Percentiles rank a stretch among this genome's conserved stretches.
Conservation (phyloP, 2,329 filamentous ascomycete species). For the Fonsecaea pugnacius region DNA sequence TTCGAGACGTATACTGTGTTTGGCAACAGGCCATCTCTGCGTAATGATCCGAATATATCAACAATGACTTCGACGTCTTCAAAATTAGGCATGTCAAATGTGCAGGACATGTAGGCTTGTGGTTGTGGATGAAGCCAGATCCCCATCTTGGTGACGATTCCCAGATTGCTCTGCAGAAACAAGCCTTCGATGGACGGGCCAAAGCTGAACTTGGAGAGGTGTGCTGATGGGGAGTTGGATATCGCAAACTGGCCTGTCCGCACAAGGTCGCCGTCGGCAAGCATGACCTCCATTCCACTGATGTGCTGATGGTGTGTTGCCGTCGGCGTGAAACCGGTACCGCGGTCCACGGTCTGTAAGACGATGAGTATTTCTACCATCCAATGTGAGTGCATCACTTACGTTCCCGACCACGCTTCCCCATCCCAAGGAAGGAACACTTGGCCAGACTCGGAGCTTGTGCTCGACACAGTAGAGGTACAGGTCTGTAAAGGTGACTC, state of each 20-base stretch:
- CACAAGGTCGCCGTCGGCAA: constrained; percentile 46
- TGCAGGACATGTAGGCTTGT: constrained; percentile 40
- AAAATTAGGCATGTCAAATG: constrained; percentile 42
- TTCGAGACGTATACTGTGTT: constrained; percentile 33
- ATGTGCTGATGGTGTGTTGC: constrained; percentile 54
- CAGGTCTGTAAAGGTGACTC: constrained; percentile 54
- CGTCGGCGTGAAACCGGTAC: constrained; percentile 44
- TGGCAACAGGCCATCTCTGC: constrained; percentile 28
- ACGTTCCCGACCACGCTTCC: constrained; percentile 56
- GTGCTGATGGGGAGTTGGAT: constrained; percentile 27
- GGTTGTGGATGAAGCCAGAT: constrained; percentile 38
- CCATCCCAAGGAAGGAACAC: constrained; percentile 56
- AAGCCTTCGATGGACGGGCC: constrained; percentile 34
- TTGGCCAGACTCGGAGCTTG: constrained; percentile 52
- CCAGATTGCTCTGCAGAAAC: constrained; percentile 37
- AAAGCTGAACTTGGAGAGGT: constrained; percentile 33
- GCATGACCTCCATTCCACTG: constrained; percentile 51
- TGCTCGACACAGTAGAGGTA: constrained; percentile 48
- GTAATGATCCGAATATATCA: constrained; percentile 27
- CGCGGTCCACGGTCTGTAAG: constrained; percentile 49
- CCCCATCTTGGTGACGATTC: constrained; percentile 37
- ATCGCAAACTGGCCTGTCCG: constrained; percentile 49
- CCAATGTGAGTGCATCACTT: background rate
- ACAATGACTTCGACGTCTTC: constrained; percentile 31
- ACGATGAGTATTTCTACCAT: constrained; percentile 6